These are phyloP conservation scores for Martiniozyma asiatica DNA, from an alignment of 1,139 yeast genomes.

Conservation along the genomic window DNA sequence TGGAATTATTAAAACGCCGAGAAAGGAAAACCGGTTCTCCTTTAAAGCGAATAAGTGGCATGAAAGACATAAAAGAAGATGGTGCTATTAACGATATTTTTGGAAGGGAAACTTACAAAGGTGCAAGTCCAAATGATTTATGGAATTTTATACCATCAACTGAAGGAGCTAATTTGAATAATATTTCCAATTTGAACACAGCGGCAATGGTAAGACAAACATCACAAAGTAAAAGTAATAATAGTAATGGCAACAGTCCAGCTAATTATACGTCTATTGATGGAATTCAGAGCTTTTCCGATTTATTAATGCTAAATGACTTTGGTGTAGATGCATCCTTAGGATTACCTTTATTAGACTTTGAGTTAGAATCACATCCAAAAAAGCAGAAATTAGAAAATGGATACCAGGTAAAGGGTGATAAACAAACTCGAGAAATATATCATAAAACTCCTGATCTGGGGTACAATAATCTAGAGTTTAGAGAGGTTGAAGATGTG, in stretches of 20 bases:
- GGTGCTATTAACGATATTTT: slow-evolving; percentile 22
- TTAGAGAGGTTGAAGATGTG: slow-evolving; percentile 1
- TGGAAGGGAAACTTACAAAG: too few relatives aligned
- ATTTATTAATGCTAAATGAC: slow-evolving; percentile 30
- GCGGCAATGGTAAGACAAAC: too few relatives aligned
- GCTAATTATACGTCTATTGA: too few relatives aligned
- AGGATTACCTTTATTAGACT: slow-evolving; percentile 45
- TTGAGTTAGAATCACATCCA: slow-evolving; percentile 18
- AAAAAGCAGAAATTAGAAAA: slow-evolving; percentile 7
- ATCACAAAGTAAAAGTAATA: too few relatives aligned
- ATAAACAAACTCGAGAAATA: slow-evolving; percentile 5
- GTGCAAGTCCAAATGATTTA: too few relatives aligned
- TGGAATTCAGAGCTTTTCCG: too few relatives aligned
- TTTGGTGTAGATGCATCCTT: slow-evolving; percentile 62
- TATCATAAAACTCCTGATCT: slow-evolving; percentile 3
- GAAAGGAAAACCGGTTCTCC: slow-evolving; percentile 13
- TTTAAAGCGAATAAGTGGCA: too few relatives aligned
- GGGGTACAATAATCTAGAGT: neutral
- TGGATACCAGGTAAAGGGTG: neutral
- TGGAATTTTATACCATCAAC: too few relatives aligned
- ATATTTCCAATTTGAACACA: too few relatives aligned
- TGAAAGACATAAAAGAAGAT: slow-evolving; percentile 1
- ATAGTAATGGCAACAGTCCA: neutral
- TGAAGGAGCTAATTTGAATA: too few relatives aligned
- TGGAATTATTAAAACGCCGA: slow-evolving; percentile 11